Evolutionary conservation across 768 basidiomycete species (phyloP).

Genomic region (Lyophyllum atratum): DNA sequence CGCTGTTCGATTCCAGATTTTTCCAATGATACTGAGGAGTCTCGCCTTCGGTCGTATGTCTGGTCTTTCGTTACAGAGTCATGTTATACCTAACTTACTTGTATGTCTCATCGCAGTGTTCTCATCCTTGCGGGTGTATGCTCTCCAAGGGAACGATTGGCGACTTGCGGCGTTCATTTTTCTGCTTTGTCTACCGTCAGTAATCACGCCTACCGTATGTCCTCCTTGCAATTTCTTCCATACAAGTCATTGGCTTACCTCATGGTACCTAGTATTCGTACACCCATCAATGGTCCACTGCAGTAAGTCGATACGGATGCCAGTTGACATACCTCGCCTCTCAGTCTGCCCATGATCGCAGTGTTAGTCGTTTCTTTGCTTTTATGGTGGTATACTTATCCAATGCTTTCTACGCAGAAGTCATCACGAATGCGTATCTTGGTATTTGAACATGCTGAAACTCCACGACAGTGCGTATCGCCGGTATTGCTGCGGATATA

Average conservation of each 20-base stretch:
- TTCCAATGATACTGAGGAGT: slow-evolving; percentile 29
- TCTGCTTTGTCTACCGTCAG: slow-evolving; percentile 27
- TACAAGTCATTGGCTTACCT: background rate
- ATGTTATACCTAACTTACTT: no score
- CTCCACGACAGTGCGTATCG: slow-evolving; percentile 25
- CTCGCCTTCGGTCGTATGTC: slow-evolving; percentile 23
- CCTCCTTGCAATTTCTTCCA: background rate
- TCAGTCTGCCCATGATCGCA: slow-evolving; percentile 5
- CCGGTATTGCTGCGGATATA: slow-evolving; percentile 29
- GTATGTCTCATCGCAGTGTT: slow-evolving; percentile 20
- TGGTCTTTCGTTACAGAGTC: background rate
- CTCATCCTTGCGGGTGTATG: slow-evolving; percentile 30
- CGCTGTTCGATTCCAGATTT: slow-evolving; percentile 31
- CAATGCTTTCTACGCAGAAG: background rate
- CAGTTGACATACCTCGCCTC: slow-evolving; percentile 10
- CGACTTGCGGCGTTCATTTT: slow-evolving; percentile 25
- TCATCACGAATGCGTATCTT: background rate
- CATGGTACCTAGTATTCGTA: slow-evolving; percentile 7
- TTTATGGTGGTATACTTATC: background rate
- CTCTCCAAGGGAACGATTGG: slow-evolving; percentile 25
- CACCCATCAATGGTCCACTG: slow-evolving; percentile 8
- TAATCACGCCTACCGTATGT: slow-evolving; percentile 27
- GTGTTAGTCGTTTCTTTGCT: background rate
- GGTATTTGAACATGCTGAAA: background rate
- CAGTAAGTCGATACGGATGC: slow-evolving; percentile 10